Base-by-base conservation (phyloP, 352 stramenopile genomes). In the Saprolegnia diclina region DNA sequence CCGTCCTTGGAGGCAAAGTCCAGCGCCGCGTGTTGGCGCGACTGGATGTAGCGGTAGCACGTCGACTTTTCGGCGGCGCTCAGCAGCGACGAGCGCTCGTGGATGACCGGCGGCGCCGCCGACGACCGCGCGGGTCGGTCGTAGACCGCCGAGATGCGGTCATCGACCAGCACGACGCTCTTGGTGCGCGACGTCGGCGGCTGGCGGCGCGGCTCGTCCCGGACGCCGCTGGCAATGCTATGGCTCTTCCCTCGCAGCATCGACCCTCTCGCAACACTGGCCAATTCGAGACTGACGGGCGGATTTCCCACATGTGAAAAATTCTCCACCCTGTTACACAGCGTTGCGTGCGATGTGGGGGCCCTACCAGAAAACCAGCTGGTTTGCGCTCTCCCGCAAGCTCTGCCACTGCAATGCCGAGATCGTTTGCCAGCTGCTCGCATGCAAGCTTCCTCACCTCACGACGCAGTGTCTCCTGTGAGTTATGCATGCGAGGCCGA, bases 21-120 rank as follows among this genome's bases (percentile, higher is more conserved):
- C 29, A 90, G 70, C 2, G 85, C 85, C 45, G 89, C 83, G 61
- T 76, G 83, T 64, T 94, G 81, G 26, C 85, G 73, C 18, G 80
- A 74, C 63, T 91, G 87, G 54, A 94, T 94, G 77, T 94, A 91
- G 65, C 80, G 78, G 70, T 90, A 92, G 68, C 85, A 94, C 5
- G 83, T 83, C n/a, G 77, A 77, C 56, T 92, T 91, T 71, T 94
- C 63, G 7, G 63, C 22, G 32, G 46, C 45, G 19, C 45, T 29
- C 9, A 69, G 38, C 35, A 59, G 19, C 35, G 52, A 42, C 13
- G 52, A 21, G 24, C 52, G 52, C 16, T 42, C 52, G 24, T 16
- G 24, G 35, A 40, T 35, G 19, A 24, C 13, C 4, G 52, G 52
- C 16, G 13, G 24, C 11, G 24, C 24, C 13, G 13, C 52, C 24